These are phyloP conservation scores for Podospora comata DNA, from an alignment of 495 filamentous ascomycete species.

Conservation along the genomic window DNA sequence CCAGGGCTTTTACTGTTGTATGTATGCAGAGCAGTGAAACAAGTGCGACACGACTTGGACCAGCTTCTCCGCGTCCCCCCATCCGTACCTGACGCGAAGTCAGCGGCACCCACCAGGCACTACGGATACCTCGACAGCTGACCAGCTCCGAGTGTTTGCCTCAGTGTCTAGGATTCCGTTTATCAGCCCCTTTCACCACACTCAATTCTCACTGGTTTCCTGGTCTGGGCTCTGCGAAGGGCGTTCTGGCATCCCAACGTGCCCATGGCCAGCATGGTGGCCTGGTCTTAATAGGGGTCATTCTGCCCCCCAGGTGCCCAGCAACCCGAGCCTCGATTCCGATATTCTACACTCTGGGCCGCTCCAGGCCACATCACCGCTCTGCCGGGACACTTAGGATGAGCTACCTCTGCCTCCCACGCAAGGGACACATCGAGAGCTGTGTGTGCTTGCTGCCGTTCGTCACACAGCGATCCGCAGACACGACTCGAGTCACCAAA, in stretches of 20 bases:
- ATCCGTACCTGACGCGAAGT: not conserved
- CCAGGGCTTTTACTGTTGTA: constrained; percentile 4
- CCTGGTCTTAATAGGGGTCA: not conserved
- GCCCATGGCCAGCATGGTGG: not conserved
- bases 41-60: constrained; percentile 11
- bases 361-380: not conserved
- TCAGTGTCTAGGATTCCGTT: not conserved
- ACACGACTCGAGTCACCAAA: constrained; percentile 8
- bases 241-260: not conserved
- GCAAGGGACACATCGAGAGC: not conserved
- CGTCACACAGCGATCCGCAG: not conserved
- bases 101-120: not conserved
- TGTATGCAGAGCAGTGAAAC: constrained; percentile 7
- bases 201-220: too few species aligned
- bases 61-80: constrained; percentile 6
- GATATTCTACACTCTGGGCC: not conserved
- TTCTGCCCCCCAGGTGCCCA: not conserved
- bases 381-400: not conserved
- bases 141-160: constrained; percentile 1
- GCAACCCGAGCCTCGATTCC: not conserved
- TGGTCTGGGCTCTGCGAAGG: not conserved
- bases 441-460: not conserved
- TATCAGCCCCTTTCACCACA: not conserved
- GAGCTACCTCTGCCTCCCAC: not conserved
- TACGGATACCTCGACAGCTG: not conserved